A percentile compares a stretch with the other conserved stretches of the same genome.
Conservation (phyloP, 2,329 filamentous ascomycete species). For the Neonectria coccinea region DNA sequence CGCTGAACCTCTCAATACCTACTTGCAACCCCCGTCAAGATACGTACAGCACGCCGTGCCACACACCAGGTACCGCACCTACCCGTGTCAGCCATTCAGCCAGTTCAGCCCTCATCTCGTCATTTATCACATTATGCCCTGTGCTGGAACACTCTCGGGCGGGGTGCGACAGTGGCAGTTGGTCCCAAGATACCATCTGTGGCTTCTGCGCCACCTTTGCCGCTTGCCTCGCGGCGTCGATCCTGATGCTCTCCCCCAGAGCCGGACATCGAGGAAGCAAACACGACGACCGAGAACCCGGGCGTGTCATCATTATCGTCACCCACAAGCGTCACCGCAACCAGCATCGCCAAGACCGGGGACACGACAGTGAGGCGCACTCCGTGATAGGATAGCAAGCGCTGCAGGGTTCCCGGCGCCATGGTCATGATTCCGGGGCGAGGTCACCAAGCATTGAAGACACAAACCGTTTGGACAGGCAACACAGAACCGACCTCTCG, state of each 20-base stretch:
- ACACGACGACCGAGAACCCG: conserved; percentile 10
- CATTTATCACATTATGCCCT: conserved; percentile 25
- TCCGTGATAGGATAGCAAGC: conserved; percentile 12
- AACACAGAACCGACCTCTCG: not conserved
- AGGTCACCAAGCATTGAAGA: conserved; percentile 10
- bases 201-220: conserved; percentile 28
- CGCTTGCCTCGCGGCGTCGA: conserved; percentile 32
- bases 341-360: conserved; percentile 1
- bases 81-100: not conserved
- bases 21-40: not conserved
- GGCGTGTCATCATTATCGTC: conserved; percentile 16
- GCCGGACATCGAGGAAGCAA: conserved; percentile 29
- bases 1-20: not conserved
- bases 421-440: conserved; percentile 5
- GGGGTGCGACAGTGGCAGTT: conserved; percentile 6
- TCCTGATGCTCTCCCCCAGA: conserved; percentile 27
- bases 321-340: conserved; percentile 5
- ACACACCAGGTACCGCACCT: not conserved
- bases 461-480: conserved; percentile 1
- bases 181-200: conserved; percentile 29
- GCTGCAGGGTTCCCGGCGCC: conserved; percentile 11
- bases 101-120: conserved; percentile 15
- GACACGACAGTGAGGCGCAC: conserved; percentile 10
- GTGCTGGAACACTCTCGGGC: conserved; percentile 12
- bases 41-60: conserved; percentile 5